These are phyloP conservation scores for Alternaria gaisen DNA, from an alignment of 2,329 filamentous ascomycete genomes.

Conservation along the genomic window DNA sequence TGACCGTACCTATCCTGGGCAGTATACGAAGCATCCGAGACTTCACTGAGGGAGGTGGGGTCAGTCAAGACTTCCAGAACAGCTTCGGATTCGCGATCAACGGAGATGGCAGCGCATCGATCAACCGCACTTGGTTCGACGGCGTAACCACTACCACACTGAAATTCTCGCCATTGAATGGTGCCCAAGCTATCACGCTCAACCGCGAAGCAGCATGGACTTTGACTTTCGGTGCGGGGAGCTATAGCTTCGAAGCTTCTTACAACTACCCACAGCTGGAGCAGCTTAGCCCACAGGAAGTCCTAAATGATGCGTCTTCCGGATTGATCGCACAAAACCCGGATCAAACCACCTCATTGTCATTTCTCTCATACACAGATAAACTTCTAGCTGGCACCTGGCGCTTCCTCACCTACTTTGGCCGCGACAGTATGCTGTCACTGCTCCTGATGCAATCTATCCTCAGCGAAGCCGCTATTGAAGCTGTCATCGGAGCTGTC, in stretches of 20 bases:
- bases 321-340: constrained; percentile 57
- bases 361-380: constrained; percentile 70
- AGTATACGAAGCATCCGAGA: constrained; percentile 71
- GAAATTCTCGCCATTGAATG: constrained; percentile 51
- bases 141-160: constrained; percentile 66
- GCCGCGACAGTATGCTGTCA: constrained; percentile 70
- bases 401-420: constrained; percentile 74
- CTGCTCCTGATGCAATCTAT: constrained; percentile 66
- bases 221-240: constrained; percentile 61
- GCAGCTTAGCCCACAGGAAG: constrained; percentile 60
- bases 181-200: constrained; percentile 27
- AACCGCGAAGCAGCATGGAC: constrained; percentile 47
- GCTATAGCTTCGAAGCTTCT: constrained; percentile 66
- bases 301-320: constrained; percentile 60
- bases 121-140: constrained; percentile 69
- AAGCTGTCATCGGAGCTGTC: constrained; percentile 68
- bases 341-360: constrained; percentile 62
- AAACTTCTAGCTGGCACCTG: constrained; percentile 72
- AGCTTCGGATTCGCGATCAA: constrained; percentile 56
- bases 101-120: constrained; percentile 55
- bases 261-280: constrained; percentile 70
- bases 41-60: constrained; percentile 66
- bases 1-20: constrained; percentile 67
- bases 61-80: constrained; percentile 64
- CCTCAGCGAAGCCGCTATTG: constrained; percentile 65